phyloP scores from a whole-genome alignment of 2,329 filamentous ascomycete species.

The Neospermospora avenae region DNA sequence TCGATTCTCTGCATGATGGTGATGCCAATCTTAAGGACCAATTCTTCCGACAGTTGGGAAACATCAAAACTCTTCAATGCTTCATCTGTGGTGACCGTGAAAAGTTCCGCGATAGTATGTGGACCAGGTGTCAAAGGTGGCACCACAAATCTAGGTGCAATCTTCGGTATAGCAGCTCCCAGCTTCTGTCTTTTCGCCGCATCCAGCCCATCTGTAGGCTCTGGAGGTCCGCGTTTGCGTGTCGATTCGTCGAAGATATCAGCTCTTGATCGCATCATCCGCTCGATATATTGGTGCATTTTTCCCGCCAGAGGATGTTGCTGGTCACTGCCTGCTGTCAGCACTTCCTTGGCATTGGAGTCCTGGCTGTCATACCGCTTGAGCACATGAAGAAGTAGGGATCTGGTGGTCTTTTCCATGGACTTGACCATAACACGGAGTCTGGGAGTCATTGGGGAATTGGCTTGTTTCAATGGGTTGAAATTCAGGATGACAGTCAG shows the following conservation, averaged over 20 bases:
- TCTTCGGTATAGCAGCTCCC: slow-evolving; percentile 44
- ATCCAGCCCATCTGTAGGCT: slow-evolving; percentile 71
- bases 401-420: slow-evolving; percentile 89
- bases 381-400: slow-evolving; percentile 77
- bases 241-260: slow-evolving; percentile 77
- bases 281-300: slow-evolving; percentile 85
- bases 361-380: slow-evolving; percentile 57
- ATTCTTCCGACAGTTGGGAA: slow-evolving; percentile 68
- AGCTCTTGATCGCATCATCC: slow-evolving; percentile 71
- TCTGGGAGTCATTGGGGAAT: slow-evolving; percentile 72
- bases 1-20: slow-evolving; percentile 73
- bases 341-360: slow-evolving; percentile 14
- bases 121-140: slow-evolving; percentile 72
- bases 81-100: slow-evolving; percentile 75
- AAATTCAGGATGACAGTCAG: slow-evolving; percentile 83
- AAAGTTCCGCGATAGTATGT: slow-evolving; percentile 78
- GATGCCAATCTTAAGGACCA: slow-evolving; percentile 79
- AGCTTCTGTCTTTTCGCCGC: slow-evolving; percentile 77
- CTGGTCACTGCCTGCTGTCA: slow-evolving; percentile 61
- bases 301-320: slow-evolving; percentile 70
- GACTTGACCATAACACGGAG: slow-evolving; percentile 82
- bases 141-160: slow-evolving; percentile 37
- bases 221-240: slow-evolving; percentile 71
- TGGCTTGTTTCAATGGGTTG: slow-evolving; percentile 82
- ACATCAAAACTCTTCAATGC: slow-evolving; percentile 80